Base-by-base conservation (phyloP, 2,329 filamentous ascomycete species). In the Pyrenochaeta sp. region DNA sequence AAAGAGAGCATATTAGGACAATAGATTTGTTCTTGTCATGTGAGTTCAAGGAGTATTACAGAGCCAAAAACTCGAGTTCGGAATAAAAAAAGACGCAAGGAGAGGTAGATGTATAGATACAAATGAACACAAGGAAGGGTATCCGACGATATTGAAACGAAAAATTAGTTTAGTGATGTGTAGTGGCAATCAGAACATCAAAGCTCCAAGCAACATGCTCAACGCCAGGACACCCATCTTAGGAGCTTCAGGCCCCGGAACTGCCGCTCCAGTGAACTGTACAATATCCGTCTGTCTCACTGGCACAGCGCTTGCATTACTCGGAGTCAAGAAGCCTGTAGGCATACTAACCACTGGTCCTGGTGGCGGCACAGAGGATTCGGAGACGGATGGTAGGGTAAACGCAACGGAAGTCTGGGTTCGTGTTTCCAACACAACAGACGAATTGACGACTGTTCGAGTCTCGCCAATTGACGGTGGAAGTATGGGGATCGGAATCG, bases 291-390 rank as follows among this genome's bases (percentile, higher is more conserved):
- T 23, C 11, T 39, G 32, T 12, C 27, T 15, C 15, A 17, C 45
- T 17, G 35, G 23, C 35, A 48, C 35, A 35, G n/a, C 37, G 20
- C 40, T 30, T 6, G 21, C 17, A n/a, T 42, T 42, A 4, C 14
- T 42, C 23, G 29, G 23, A 29, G 18, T 49, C 7, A 49, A 17
- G 12, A 49, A 49, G 23, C 35, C 35, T 21, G 35, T 37, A 4
- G 35, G 35, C 43, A 51, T 49, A 18, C 27, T 56, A 14, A 58
- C 33, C 11, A 54, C 40, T 1, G 55, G 37, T 45, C 43, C 51
- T 5, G 45, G 43, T 12, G 43, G 30, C 3, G 45, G 43, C 12
- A 39, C 21, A 21, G 35, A 10, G 10, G 10, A 4, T 21, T 20
- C 4, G 11, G 35, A 37, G 7, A 17, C 4, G 11, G 17, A 7